Percentiles rank a stretch among this genome's conserved stretches.
Conservation (phyloP, 2,329 filamentous ascomycete genomes). For the Amphichorda felina region DNA sequence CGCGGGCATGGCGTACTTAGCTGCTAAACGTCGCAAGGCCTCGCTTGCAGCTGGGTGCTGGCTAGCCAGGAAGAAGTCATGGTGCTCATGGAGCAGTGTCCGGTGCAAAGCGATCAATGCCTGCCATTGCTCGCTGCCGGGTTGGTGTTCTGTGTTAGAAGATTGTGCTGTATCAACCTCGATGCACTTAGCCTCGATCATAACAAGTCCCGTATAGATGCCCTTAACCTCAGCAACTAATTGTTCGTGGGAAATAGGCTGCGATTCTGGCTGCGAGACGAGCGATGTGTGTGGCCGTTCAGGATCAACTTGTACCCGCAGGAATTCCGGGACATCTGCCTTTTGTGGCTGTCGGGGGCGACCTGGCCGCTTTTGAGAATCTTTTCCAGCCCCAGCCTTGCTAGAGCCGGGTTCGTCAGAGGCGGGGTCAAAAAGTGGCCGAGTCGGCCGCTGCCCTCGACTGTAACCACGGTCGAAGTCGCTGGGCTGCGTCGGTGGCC, state of each 20-base stretch:
- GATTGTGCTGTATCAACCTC: constrained; percentile 61
- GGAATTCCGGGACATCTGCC: not conserved
- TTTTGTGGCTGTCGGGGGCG: not conserved
- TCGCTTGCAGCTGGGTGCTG: constrained; percentile 72
- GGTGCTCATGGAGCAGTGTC: constrained; percentile 70
- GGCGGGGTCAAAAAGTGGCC: constrained; percentile 1
- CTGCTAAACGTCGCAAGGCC: constrained; percentile 55
- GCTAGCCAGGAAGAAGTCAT: constrained; percentile 76
- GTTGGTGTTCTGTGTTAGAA: constrained; percentile 26
- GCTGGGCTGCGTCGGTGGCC: not conserved
- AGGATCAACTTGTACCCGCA: constrained; percentile 1
- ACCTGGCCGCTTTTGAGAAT: not conserved
- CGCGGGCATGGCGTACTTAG: constrained; percentile 83
- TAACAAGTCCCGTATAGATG: constrained; percentile 72
- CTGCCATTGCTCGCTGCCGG: constrained; percentile 67
- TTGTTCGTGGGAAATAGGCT: constrained; percentile 65
- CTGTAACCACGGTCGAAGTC: constrained; percentile 11
- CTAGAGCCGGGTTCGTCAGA: not conserved
- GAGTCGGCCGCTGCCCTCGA: not conserved
- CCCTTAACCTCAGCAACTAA: constrained; percentile 71
- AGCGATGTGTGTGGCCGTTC: not conserved
- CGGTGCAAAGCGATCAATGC: constrained; percentile 72
- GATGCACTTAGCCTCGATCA: constrained; percentile 82
- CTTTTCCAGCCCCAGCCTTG: not conserved
- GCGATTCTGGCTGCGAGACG: constrained; percentile 46